phyloP scores from a whole-genome alignment of 2,329 filamentous ascomycete genomes.

The Apiospora saccharicola region DNA sequence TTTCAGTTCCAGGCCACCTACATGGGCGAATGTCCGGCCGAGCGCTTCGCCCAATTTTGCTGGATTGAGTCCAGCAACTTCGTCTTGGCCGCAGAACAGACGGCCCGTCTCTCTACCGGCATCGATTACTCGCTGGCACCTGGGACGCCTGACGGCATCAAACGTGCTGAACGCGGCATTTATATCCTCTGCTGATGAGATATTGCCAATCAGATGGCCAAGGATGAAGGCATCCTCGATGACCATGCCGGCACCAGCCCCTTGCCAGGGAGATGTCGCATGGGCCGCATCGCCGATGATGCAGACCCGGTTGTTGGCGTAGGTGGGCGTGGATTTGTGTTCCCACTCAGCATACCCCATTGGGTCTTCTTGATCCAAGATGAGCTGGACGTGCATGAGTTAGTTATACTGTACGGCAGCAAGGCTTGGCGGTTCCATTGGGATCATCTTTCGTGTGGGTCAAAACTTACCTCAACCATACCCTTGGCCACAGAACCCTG shows the following conservation, averaged over 20 bases:
- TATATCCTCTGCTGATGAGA: slow-evolving; percentile 21
- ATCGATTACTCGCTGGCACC: slow-evolving; percentile 29
- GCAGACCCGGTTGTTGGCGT: slow-evolving; percentile 24
- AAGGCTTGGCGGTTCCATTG: background rate
- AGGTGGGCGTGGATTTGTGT: slow-evolving; percentile 30
- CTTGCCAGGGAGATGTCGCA: slow-evolving; percentile 31
- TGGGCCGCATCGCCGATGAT: slow-evolving; percentile 31
- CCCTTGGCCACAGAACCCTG: background rate
- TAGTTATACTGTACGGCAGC: background rate
- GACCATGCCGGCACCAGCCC: slow-evolving; percentile 30
- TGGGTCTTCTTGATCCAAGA: slow-evolving; percentile 28
- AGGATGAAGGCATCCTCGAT: slow-evolving; percentile 31
- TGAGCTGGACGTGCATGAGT: slow-evolving; percentile 24
- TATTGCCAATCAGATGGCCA: slow-evolving; percentile 23
- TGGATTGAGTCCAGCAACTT: slow-evolving; percentile 27
- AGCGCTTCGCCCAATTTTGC: slow-evolving; percentile 22
- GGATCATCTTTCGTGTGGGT: too few relatives aligned
- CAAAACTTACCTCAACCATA: background rate
- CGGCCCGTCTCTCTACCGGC: slow-evolving; percentile 25
- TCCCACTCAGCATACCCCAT: slow-evolving; percentile 31
- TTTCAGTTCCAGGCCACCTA: background rate
- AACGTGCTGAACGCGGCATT: slow-evolving; percentile 28
- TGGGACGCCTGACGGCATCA: slow-evolving; percentile 23
- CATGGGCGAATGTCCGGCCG: background rate
- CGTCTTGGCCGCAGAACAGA: slow-evolving; percentile 30